Evolutionary conservation across 2,329 filamentous ascomycete species (phyloP).

Genomic region (Aspergillus awamori): DNA sequence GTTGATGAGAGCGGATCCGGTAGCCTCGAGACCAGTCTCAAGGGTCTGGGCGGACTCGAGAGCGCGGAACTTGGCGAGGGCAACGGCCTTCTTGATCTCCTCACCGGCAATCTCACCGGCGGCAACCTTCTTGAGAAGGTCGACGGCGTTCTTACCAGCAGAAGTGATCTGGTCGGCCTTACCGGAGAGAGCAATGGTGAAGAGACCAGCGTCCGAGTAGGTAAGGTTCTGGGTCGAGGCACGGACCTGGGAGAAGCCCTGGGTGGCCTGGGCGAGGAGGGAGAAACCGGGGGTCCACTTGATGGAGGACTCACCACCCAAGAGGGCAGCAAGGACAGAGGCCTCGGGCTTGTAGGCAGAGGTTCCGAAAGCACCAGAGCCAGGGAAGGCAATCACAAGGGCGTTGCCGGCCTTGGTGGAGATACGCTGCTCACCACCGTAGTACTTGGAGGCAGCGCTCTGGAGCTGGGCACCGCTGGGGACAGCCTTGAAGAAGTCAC

Average conservation of each 20-base stretch:
- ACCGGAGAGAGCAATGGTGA: slow-evolving; percentile 80
- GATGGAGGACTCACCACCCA: slow-evolving; percentile 87
- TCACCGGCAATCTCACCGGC: slow-evolving; percentile 77
- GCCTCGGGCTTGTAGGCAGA: slow-evolving; percentile 85
- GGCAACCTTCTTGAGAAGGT: slow-evolving; percentile 79
- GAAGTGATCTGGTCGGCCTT: slow-evolving; percentile 71
- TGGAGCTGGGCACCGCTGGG: slow-evolving; percentile 59
- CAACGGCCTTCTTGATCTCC: slow-evolving; percentile 86
- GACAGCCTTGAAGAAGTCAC: slow-evolving; percentile 83
- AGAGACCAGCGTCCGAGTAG: slow-evolving; percentile 93
- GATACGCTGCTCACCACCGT: slow-evolving; percentile 90
- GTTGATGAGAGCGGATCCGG: slow-evolving; percentile 81
- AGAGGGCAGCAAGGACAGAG: slow-evolving; percentile 81
- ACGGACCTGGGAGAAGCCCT: slow-evolving; percentile 65
- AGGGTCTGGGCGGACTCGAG: slow-evolving; percentile 80
- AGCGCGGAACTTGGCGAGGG: slow-evolving; percentile 89
- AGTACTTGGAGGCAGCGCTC: slow-evolving; percentile 76
- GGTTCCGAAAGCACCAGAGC: slow-evolving; percentile 72
- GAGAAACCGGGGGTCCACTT: slow-evolving; percentile 97
- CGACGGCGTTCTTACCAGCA: slow-evolving; percentile 75
- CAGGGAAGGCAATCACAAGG: slow-evolving; percentile 88
- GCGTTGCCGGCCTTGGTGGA: slow-evolving; percentile 77
- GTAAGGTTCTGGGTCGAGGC: slow-evolving; percentile 75
- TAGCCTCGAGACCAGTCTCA: slow-evolving; percentile 75
- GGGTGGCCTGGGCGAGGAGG: slow-evolving; percentile 77